Evolutionary conservation across 495 filamentous ascomycete species (phyloP).

Genomic region (Neurospora terricola): DNA sequence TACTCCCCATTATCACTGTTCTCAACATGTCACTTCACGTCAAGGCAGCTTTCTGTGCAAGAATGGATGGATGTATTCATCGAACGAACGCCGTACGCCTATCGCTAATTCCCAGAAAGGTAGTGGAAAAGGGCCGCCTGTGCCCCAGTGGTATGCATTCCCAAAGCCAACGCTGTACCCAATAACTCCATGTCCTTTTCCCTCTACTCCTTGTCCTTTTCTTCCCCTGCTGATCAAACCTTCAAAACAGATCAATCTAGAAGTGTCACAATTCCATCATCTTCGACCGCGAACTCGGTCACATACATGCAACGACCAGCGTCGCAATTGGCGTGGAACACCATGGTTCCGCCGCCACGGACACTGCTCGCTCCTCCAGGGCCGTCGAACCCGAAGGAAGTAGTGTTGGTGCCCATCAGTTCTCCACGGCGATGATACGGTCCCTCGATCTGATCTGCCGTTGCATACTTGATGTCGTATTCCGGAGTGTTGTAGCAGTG

Average conservation of each 20-base stretch:
- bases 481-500: conserved; percentile 41
- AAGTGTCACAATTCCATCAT: not conserved
- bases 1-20: too few species aligned
- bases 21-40: too few species aligned
- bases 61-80: not conserved
- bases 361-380: conserved; percentile 29
- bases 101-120: not conserved
- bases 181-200: not conserved
- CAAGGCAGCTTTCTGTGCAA: too few species aligned
- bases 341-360: conserved; percentile 25
- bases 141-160: not conserved
- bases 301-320: conserved; percentile 23
- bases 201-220: too few species aligned
- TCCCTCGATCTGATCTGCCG: conserved; percentile 33
- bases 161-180: not conserved
- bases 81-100: not conserved
- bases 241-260: not conserved
- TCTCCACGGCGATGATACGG: conserved; percentile 32
- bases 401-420: conserved; percentile 23
- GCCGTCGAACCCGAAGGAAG: conserved; percentile 27
- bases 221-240: not conserved
- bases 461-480: conserved; percentile 49
- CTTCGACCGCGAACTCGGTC: conserved; percentile 1
- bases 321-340: conserved; percentile 42
- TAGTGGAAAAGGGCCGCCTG: not conserved